A percentile compares a stretch with the other conserved stretches of the same genome.
Conservation (phyloP, 2,329 filamentous ascomycete genomes). For the Nigrospora oryzae region DNA sequence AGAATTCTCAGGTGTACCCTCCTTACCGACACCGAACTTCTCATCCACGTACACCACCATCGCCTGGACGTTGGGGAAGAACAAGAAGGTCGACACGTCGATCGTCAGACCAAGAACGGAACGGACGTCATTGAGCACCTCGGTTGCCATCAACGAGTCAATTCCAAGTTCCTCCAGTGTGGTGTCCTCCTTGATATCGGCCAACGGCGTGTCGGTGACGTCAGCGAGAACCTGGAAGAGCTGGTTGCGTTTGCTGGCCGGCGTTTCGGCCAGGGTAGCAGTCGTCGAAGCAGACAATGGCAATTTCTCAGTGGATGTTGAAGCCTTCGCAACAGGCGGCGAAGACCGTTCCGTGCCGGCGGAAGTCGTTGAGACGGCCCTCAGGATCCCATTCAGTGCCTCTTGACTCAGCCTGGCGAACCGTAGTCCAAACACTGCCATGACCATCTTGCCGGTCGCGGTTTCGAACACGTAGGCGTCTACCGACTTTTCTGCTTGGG, state of each 20-base stretch:
- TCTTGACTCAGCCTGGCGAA: conserved; percentile 1
- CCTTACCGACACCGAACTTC: background rate
- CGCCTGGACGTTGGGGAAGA: conserved; percentile 5
- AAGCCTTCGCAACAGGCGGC: no score
- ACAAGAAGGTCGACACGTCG: conserved; percentile 8
- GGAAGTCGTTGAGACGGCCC: no score
- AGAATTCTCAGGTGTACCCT: no score
- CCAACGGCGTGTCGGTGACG: conserved; percentile 8
- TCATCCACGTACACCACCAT: conserved; percentile 6
- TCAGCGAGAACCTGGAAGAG: conserved; percentile 9
- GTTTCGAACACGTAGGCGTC: conserved; percentile 11
- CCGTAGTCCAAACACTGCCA: conserved; percentile 7
- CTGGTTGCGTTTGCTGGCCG: conserved; percentile 1
- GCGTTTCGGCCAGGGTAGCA: no score
- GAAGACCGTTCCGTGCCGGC: no score
- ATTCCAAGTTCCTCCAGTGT: conserved; percentile 9
- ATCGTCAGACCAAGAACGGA: conserved; percentile 6
- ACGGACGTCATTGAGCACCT: conserved; percentile 9
- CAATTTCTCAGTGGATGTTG: no score
- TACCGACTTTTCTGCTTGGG: conserved; percentile 2
- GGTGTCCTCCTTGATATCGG: conserved; percentile 4
- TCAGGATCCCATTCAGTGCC: no score
- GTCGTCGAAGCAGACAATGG: no score
- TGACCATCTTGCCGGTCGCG: conserved; percentile 9
- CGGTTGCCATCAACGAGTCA: conserved; percentile 10